Conservation (phyloP, 225 moss, liverwort and hornwort genomes). For the Asterella californica region DNA sequence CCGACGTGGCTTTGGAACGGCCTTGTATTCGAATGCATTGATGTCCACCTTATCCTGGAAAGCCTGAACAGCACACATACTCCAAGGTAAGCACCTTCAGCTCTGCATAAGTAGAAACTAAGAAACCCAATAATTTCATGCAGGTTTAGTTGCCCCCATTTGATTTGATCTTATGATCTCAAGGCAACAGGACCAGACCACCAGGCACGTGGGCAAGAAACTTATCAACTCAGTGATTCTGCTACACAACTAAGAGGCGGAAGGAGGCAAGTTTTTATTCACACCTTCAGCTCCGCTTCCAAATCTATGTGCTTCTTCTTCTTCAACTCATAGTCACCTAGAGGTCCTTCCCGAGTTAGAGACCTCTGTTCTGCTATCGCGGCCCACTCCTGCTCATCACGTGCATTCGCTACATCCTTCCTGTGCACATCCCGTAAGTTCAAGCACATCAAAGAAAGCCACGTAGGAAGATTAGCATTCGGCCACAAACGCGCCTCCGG, state of each 20-base stretch:
- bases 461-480: background rate
- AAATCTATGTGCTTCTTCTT: constrained; percentile 76
- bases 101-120: too few relatives aligned
- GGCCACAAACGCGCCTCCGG: too few relatives aligned
- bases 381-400: constrained; percentile 91
- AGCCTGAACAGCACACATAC: constrained; percentile 23
- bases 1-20: constrained; percentile 72
- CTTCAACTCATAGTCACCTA: constrained; percentile 44
- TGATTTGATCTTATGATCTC: background rate
- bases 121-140: too few relatives aligned
- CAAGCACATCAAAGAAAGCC: background rate
- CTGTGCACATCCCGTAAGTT: constrained; percentile 29
- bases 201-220: too few relatives aligned
- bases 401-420: constrained; percentile 71
- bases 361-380: constrained; percentile 60
- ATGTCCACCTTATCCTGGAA: constrained; percentile 64
- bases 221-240: too few relatives aligned
- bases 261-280: background rate
- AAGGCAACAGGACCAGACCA: background rate
- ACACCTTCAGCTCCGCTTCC: constrained; percentile 79
- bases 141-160: too few relatives aligned
- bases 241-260: background rate
- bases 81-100: background rate
- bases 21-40: constrained; percentile 81
- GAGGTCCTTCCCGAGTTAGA: constrained; percentile 75